phyloP scores from a whole-genome alignment of 2,329 filamentous ascomycete genomes.

The Hypoxylon rubiginosum region DNA sequence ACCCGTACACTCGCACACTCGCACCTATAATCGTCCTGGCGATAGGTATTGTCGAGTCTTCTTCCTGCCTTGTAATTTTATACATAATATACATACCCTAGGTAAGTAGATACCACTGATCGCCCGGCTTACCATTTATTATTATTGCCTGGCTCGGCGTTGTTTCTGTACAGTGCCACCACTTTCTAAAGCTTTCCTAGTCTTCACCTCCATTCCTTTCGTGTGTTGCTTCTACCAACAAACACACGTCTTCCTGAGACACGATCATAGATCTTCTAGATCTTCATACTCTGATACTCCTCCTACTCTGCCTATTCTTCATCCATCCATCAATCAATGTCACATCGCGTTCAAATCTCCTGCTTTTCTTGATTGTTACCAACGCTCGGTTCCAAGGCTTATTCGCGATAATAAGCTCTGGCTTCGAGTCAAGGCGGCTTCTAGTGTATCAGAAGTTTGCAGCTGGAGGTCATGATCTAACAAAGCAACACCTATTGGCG shows the following conservation, averaged over 20 bases:
- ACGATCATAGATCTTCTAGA: constrained; percentile 38
- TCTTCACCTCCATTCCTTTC: constrained; percentile 7
- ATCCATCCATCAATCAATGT: constrained; percentile 28
- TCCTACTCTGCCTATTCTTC: neutral
- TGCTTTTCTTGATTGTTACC: constrained; percentile 13
- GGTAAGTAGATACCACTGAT: too few relatives aligned
- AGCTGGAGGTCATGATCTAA: constrained; percentile 4
- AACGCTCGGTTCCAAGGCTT: constrained; percentile 12
- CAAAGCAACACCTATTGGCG: neutral
- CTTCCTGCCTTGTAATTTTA: neutral
- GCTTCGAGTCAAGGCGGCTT: constrained; percentile 6
- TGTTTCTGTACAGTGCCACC: constrained; percentile 4
- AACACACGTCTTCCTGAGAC: constrained; percentile 39
- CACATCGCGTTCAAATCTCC: constrained; percentile 26
- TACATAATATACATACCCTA: too few relatives aligned
- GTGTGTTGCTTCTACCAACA: constrained; percentile 29
- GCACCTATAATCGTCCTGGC: constrained; percentile 17
- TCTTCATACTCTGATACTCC: constrained; percentile 14
- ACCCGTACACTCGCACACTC: too few relatives aligned
- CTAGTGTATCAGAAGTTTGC: neutral
- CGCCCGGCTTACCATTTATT: constrained; percentile 4
- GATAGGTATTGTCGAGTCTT: constrained; percentile 15
- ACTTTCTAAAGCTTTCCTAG: neutral
- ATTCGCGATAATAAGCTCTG: constrained; percentile 16
- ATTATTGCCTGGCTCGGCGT: neutral